These are phyloP conservation scores for Aspergillus sclerotialis DNA, from an alignment of 2,329 filamentous ascomycete species.

Conservation along the genomic window DNA sequence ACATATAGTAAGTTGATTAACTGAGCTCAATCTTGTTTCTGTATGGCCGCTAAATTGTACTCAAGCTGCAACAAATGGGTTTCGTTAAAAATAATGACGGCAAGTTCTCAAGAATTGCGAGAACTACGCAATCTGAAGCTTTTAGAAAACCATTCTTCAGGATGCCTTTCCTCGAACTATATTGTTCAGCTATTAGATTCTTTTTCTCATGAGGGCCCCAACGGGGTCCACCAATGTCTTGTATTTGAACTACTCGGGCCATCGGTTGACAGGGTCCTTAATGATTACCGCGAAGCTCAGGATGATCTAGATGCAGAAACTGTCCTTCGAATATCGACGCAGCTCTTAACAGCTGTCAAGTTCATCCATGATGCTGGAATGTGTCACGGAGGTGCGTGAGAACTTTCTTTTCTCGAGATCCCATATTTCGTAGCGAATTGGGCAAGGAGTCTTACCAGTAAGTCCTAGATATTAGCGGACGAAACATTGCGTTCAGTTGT, in stretches of 20 bases:
- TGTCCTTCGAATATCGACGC: conserved; percentile 21
- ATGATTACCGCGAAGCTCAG: conserved; percentile 9
- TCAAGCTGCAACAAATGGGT: conserved; percentile 19
- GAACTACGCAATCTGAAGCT: conserved; percentile 14
- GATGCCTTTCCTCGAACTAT: conserved; percentile 14
- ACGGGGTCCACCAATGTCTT: conserved; percentile 28
- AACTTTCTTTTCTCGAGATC: conserved; percentile 3
- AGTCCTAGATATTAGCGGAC: conserved; percentile 18
- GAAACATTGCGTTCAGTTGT: conserved; percentile 20
- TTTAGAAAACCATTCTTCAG: conserved; percentile 6
- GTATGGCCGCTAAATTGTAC: conserved; percentile 8
- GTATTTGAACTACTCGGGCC: conserved; percentile 29
- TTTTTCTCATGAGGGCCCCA: conserved; percentile 25
- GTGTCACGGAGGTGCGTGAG: conserved; percentile 28
- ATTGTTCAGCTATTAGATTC: conserved; percentile 21
- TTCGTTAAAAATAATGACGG: conserved; percentile 25
- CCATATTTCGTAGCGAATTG: background rate
- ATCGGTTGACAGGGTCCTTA: conserved; percentile 16
- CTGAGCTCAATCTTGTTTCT: conserved; percentile 3
- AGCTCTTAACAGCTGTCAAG: conserved; percentile 19
- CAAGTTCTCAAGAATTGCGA: conserved; percentile 12
- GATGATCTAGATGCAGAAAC: conserved; percentile 16
- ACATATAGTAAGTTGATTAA: conserved; percentile 23
- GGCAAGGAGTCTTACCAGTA: conserved; percentile 4
- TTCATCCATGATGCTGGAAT: conserved; percentile 22